Evolutionary conservation across 805 yeast genomes (phyloP).

Genomic region (Komagataella phaffii): DNA sequence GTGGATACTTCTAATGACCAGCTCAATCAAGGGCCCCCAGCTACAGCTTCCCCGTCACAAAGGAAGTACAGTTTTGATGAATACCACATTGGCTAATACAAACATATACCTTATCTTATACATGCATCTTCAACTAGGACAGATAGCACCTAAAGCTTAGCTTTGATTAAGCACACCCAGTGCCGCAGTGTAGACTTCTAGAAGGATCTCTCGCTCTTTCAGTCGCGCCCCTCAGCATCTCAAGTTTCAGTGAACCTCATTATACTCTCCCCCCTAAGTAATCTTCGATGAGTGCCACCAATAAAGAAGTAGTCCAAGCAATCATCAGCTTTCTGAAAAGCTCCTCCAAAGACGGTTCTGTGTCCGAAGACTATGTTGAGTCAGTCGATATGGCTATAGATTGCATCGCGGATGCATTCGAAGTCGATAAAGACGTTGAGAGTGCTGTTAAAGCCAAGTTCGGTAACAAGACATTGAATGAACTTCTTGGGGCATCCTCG

Average conservation of each 20-base stretch:
- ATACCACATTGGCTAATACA: background rate
- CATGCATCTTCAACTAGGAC: background rate
- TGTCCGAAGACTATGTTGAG: constrained; percentile 18
- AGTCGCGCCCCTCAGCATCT: background rate
- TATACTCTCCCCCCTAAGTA: background rate
- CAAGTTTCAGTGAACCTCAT: background rate
- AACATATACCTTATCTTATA: background rate
- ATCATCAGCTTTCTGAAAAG: constrained; percentile 59
- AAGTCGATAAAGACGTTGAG: constrained; percentile 36
- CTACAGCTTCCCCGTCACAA: background rate
- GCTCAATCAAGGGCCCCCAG: background rate
- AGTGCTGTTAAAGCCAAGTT: constrained; percentile 22
- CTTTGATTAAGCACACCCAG: background rate
- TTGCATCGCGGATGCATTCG: constrained; percentile 81
- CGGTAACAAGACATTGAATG: constrained; percentile 31
- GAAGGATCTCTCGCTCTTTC: background rate
- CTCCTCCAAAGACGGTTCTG: constrained; percentile 44
- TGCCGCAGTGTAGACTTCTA: background rate
- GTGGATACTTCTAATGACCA: background rate
- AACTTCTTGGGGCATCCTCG: constrained; percentile 24
- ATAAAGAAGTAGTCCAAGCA: constrained; percentile 56
- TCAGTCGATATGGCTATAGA: constrained; percentile 26
- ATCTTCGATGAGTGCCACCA: constrained; percentile 15
- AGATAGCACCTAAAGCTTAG: background rate
- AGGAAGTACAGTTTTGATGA: background rate